These are phyloP conservation scores for Sordaria brevicollis DNA, from an alignment of 495 filamentous ascomycete genomes.

Conservation along the genomic window DNA sequence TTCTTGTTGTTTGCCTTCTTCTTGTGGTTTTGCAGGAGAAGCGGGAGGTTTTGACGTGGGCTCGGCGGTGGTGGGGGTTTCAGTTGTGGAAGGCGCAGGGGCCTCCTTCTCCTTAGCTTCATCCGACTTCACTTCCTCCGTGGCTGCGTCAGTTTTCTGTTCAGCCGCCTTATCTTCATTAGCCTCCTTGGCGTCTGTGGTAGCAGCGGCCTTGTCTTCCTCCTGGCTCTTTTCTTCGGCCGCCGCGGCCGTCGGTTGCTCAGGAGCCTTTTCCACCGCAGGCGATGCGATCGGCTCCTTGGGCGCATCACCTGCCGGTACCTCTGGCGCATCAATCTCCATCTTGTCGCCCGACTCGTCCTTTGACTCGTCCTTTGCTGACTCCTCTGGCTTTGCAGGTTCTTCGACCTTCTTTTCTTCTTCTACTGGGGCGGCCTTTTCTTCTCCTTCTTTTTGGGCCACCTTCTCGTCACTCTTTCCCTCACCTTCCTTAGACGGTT, in stretches of 20 bases:
- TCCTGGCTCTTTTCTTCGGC: constrained; percentile 2
- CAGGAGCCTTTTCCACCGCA: neutral
- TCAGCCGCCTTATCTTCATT: constrained; percentile 9
- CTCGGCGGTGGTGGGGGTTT: neutral
- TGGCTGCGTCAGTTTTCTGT: neutral
- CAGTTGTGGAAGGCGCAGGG: neutral
- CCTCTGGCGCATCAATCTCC: neutral
- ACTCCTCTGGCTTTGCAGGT: neutral
- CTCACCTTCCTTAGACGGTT: neutral
- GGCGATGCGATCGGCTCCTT: neutral
- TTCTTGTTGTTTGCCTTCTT: neutral
- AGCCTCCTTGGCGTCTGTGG: constrained; percentile 9
- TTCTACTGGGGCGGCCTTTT: neutral
- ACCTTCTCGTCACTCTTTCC: neutral
- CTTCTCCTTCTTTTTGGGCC: neutral
- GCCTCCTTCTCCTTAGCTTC: constrained; percentile 14
- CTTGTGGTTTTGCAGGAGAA: neutral
- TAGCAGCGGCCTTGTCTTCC: constrained; percentile 4
- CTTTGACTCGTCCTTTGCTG: neutral
- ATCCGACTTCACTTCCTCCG: constrained; percentile 1
- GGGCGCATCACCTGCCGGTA: neutral
- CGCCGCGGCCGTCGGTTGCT: too few relatives aligned
- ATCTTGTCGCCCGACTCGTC: neutral
- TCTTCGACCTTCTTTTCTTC: neutral
- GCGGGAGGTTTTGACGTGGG: neutral